Percentiles rank a stretch among this genome's conserved stretches.
Evolutionary conservation across 805 yeast genomes (phyloP).

Genomic region (Saccharomyces mikatae): DNA sequence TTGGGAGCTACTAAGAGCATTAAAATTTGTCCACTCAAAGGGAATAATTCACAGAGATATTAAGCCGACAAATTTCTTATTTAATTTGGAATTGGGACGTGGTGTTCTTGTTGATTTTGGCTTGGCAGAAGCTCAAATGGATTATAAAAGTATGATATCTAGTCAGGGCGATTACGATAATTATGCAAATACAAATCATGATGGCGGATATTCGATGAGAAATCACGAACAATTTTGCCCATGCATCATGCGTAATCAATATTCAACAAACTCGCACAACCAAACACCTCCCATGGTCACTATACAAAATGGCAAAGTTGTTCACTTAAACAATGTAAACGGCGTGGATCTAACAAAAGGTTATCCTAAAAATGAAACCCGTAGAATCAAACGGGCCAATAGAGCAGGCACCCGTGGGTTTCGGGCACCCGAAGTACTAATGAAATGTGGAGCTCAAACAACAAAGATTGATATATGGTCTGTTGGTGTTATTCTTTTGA

Average conservation of each 20-base stretch:
- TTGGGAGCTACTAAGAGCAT: constrained; percentile 67
- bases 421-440: constrained; percentile 86
- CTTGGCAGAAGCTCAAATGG: constrained; percentile 59
- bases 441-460: constrained; percentile 78
- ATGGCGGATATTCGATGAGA: constrained; percentile 7
- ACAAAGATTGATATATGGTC: constrained; percentile 87
- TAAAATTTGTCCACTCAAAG: constrained; percentile 57
- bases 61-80: constrained; percentile 73
- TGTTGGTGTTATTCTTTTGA: constrained; percentile 78
- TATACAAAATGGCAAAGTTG: constrained; percentile 27
- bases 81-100: constrained; percentile 54
- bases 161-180: constrained; percentile 6
- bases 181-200: constrained; percentile 5
- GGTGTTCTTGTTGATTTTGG: constrained; percentile 93
- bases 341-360: constrained; percentile 46
- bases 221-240: constrained; percentile 43
- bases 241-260: constrained; percentile 38
- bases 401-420: constrained; percentile 96
- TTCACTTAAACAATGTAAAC: constrained; percentile 26
- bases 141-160: constrained; percentile 7
- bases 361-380: constrained; percentile 76
- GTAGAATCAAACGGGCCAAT: constrained; percentile 88
- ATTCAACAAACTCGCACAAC: constrained; percentile 2
- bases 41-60: constrained; percentile 89
- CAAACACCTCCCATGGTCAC: constrained; percentile 19